Evolutionary conservation across 805 yeast genomes (phyloP), one percentile per base, ranked within the genome.

Genomic region (Hanseniaspora lindneri): DNA sequence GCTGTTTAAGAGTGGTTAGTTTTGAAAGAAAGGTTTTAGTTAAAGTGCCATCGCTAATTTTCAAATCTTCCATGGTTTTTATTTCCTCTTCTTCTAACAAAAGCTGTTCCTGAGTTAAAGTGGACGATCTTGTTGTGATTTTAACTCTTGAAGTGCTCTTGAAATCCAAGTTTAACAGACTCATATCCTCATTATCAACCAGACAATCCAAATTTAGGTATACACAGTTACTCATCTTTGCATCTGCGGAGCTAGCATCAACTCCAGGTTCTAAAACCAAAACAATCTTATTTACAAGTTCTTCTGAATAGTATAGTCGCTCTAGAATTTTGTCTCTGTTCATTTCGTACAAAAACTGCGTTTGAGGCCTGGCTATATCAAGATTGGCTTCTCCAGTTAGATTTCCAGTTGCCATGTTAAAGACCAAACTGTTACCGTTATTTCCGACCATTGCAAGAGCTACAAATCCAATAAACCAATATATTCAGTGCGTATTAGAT

Each of bases 1-100:
- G 96, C 54, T 75, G 76, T 10, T 75, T 64, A 17, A 81, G 80
- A 52, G 76, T 80, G 11, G 67, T 56, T 19, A 89, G 70, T 57
- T 83, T 47, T 3, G 34, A 33, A 7, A 28, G 10, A 27, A 47
- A 47, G 2, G 41, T 40, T 17, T 29, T 25, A 17, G 43, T 46
- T 13, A 46, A 14, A 4, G 49, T 46, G 8, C 39, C 39, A 46
- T 46, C 49, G 4, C 33, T 13, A 1, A 46, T 46, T 24, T 46
- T 41, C 28, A 46, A 32, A 39, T 46, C 49, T 17, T 46, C 41
- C 10, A 46, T 30, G 11, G 35, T 46, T 30, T 39, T 46, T 33
- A 46, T 24, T n/a, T 32, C 27, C 4, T 32, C 33, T 14, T 41
- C 34, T 25, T 37, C 23, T 2, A 44, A 19, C n/a, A 19, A 11